phyloP scores from a whole-genome alignment of 2,329 filamentous ascomycete species.

The Penicillium glabrum region DNA sequence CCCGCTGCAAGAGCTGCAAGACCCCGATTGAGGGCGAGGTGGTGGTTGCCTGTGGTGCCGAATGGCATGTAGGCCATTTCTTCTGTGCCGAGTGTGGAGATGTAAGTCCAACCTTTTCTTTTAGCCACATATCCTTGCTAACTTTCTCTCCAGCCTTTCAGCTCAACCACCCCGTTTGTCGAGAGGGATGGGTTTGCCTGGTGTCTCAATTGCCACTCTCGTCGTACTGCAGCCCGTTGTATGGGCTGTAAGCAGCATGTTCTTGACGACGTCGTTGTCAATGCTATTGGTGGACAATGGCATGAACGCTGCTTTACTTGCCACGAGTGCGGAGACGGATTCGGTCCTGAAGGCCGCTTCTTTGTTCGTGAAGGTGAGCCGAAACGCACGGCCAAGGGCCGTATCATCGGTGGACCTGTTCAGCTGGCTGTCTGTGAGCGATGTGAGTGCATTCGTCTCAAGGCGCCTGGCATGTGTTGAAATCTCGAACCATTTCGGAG shows the following conservation, averaged over 20 bases:
- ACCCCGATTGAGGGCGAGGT: slow-evolving; percentile 96
- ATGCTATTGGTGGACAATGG: slow-evolving; percentile 89
- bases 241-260: slow-evolving; percentile 80
- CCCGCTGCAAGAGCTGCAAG: slow-evolving; percentile 91
- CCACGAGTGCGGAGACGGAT: slow-evolving; percentile 61
- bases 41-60: slow-evolving; percentile 86
- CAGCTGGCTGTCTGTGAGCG: slow-evolving; percentile 62
- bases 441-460: slow-evolving; percentile 63
- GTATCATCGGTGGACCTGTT: slow-evolving; percentile 48
- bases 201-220: slow-evolving; percentile 91
- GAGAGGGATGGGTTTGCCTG: slow-evolving; percentile 98
- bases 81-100: slow-evolving; percentile 99
- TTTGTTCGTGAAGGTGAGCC: slow-evolving; percentile 59
- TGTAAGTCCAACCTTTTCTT: slow-evolving; percentile 33
- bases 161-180: slow-evolving; percentile 72
- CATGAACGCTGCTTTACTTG: slow-evolving; percentile 91
- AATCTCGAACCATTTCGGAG: slow-evolving; percentile 1
- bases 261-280: slow-evolving; percentile 84
- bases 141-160: slow-evolving; percentile 51
- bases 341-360: slow-evolving; percentile 61
- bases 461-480: slow-evolving; percentile 48
- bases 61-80: slow-evolving; percentile 97
- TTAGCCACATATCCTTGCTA: slow-evolving; percentile 10
- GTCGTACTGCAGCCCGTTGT: slow-evolving; percentile 87
- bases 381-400: slow-evolving; percentile 45